A percentile compares a stretch with the other conserved stretches of the same genome.
Conservation (phyloP, 108 stramenopile species). For the Ochromonas danica region DNA sequence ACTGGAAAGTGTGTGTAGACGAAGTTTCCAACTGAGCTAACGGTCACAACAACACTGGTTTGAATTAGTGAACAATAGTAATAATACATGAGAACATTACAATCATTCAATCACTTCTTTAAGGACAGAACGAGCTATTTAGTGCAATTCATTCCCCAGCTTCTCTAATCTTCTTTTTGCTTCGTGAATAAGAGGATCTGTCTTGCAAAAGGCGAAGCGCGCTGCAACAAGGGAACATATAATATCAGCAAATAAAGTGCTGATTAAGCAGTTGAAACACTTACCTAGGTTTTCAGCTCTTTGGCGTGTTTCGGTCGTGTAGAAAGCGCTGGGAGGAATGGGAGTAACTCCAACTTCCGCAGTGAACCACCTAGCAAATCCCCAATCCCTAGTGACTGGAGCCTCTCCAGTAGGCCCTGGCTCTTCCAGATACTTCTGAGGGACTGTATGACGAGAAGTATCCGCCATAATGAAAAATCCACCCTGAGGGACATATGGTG, state of each 20-base stretch:
- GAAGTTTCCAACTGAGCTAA: constrained; percentile 19
- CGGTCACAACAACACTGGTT: no score
- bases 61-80: no score
- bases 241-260: background rate
- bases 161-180: constrained; percentile 43
- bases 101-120: no score
- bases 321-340: constrained; percentile 93
- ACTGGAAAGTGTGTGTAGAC: constrained; percentile 10
- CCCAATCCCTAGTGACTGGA: constrained; percentile 28
- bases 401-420: constrained; percentile 19
- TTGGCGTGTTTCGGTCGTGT: constrained; percentile 60
- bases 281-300: constrained; percentile 66
- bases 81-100: no score
- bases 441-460: constrained; percentile 59
- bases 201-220: constrained; percentile 96
- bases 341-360: constrained; percentile 79
- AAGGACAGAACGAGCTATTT: no score
- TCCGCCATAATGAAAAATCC: constrained; percentile 93
- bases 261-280: background rate
- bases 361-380: constrained; percentile 77
- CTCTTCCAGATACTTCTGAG: constrained; percentile 52
- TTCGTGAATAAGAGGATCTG: constrained; percentile 78
- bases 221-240: constrained; percentile 45
- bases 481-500: constrained; percentile 71
- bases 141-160: background rate